A percentile compares a stretch with the other conserved stretches of the same genome.
Conservation (phyloP, 2,329 filamentous ascomycete genomes). For the Incumbomyces lentus region DNA sequence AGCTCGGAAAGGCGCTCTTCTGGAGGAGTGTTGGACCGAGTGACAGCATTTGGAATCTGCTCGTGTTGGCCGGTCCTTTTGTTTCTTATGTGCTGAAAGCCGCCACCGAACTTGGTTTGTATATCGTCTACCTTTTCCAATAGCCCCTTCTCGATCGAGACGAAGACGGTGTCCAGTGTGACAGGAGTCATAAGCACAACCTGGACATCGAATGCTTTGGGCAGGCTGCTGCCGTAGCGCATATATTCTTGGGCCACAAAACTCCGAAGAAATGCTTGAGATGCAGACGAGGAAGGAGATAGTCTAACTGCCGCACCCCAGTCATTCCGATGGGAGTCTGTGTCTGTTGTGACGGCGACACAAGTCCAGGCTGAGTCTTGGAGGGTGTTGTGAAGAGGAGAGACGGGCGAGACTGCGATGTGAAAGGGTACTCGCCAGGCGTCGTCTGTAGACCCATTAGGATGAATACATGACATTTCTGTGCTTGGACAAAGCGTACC, state of each 20-base stretch:
- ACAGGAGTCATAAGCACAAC: conserved; percentile 72
- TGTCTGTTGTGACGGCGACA: conserved; percentile 22
- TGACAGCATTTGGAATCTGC: conserved; percentile 7
- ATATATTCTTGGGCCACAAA: conserved; percentile 66
- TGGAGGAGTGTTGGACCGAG: neutral
- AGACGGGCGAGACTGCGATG: conserved; percentile 38
- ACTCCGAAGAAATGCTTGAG: conserved; percentile 68
- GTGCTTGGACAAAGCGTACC: conserved; percentile 30
- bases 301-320: conserved; percentile 62
- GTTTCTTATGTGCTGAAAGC: conserved; percentile 25
- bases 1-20: conserved; percentile 31
- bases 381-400: conserved; percentile 31
- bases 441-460: too few species aligned
- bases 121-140: conserved; percentile 71
- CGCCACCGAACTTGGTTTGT: conserved; percentile 68
- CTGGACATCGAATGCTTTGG: conserved; percentile 72
- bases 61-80: conserved; percentile 10
- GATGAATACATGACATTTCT: too few species aligned
- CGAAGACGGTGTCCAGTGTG: conserved; percentile 72
- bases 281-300: conserved; percentile 58
- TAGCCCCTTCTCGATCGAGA: conserved; percentile 72
- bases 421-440: conserved; percentile 11
- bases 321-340: conserved; percentile 40
- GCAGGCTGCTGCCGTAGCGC: conserved; percentile 60
- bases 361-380: conserved; percentile 65